Evolutionary conservation across 2,329 filamentous ascomycete genomes (phyloP).

Genomic region (Fusarium sp.): DNA sequence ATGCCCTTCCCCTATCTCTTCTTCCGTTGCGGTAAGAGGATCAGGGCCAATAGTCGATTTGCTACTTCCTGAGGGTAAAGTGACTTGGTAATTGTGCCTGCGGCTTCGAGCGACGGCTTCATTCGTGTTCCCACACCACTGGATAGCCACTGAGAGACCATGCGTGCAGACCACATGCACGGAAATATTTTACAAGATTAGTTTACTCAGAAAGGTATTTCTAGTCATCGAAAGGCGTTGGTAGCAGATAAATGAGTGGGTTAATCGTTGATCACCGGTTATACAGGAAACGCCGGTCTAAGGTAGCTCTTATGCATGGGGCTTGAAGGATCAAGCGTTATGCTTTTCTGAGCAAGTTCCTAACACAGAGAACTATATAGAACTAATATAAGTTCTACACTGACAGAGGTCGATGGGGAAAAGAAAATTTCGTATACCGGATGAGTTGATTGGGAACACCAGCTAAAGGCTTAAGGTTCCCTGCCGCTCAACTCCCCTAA

Average conservation of each 20-base stretch:
- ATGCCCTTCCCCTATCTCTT: conserved; percentile 73
- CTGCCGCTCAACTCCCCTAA: background rate
- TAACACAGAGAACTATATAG: background rate
- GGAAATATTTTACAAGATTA: background rate
- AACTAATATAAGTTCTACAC: background rate
- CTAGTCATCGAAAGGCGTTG: background rate
- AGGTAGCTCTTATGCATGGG: conserved; percentile 3
- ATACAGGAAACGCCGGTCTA: conserved; percentile 6
- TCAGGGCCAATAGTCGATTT: conserved; percentile 67
- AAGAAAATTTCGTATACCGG: too few relatives aligned
- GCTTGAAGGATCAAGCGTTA: background rate
- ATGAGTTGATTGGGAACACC: background rate
- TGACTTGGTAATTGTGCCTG: background rate
- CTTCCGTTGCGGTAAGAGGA: conserved; percentile 68
- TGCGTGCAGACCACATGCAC: background rate
- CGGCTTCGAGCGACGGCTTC: background rate
- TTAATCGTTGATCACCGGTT: conserved; percentile 15
- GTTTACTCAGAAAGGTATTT: background rate
- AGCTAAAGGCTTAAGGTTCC: background rate
- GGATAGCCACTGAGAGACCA: conserved; percentile 22
- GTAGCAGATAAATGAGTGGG: background rate
- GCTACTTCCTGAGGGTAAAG: conserved; percentile 51
- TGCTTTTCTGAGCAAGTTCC: background rate
- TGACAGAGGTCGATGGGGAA: background rate
- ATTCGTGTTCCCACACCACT: conserved; percentile 17